Percentiles rank a stretch among this genome's conserved stretches.
Evolutionary conservation across 352 stramenopile species (phyloP).

Genomic region (Pythium oligandrum): DNA sequence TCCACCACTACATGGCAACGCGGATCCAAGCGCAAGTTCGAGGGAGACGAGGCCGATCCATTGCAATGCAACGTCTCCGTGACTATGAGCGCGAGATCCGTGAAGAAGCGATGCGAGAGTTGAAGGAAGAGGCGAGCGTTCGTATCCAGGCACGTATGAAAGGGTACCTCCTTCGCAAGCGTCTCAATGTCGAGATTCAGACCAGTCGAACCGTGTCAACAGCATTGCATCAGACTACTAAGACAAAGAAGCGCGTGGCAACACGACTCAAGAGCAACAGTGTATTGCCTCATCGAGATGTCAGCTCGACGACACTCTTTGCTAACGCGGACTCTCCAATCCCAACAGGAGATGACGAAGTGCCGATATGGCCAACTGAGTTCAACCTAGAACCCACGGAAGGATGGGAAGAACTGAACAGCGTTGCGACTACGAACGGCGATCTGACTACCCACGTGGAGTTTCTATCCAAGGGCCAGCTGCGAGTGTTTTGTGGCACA

Average conservation of each 20-base stretch:
- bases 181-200: too few relatives aligned
- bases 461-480: slow-evolving; percentile 34
- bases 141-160: slow-evolving; percentile 39
- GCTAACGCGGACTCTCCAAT: too few relatives aligned
- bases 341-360: slow-evolving; percentile 8
- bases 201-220: too few relatives aligned
- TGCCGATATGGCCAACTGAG: slow-evolving; percentile 43
- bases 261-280: too few relatives aligned
- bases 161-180: slow-evolving; percentile 3
- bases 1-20: slow-evolving; percentile 26
- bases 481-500: slow-evolving; percentile 77
- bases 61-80: slow-evolving; percentile 11
- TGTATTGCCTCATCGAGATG: neutral
- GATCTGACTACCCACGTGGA: slow-evolving; percentile 26
- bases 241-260: too few relatives aligned
- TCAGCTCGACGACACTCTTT: slow-evolving; percentile 1
- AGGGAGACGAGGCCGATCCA: slow-evolving; percentile 21
- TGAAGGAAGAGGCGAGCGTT: slow-evolving; percentile 18
- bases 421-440: slow-evolving; percentile 12
- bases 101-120: slow-evolving; percentile 34
- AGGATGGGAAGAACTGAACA: slow-evolving; percentile 50
- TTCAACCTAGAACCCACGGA: slow-evolving; percentile 43
- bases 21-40: slow-evolving; percentile 36
- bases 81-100: slow-evolving; percentile 35
- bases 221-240: too few relatives aligned